Evolutionary conservation across 2,329 filamentous ascomycete genomes (phyloP).

Genomic region (Aspergillus cejpii): DNA sequence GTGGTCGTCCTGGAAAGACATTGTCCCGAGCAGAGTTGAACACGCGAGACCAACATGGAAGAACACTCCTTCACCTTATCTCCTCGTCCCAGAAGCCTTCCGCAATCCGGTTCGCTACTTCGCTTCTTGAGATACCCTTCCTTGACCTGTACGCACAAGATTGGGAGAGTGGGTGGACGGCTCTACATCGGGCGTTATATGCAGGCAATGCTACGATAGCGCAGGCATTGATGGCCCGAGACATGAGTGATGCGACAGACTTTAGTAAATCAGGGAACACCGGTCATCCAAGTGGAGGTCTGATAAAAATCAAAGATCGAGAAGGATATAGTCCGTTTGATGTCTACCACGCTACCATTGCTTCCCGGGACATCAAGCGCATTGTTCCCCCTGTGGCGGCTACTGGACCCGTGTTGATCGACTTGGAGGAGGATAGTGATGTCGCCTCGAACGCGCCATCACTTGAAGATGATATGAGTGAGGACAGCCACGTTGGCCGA

Average conservation of each 20-base stretch:
- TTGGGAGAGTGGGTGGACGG: constrained; percentile 89
- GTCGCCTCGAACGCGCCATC: constrained; percentile 24
- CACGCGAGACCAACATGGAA: constrained; percentile 69
- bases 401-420: constrained; percentile 40
- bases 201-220: constrained; percentile 83
- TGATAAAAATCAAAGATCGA: constrained; percentile 92
- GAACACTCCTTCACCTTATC: constrained; percentile 78
- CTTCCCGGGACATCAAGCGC: constrained; percentile 59
- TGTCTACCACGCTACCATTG: constrained; percentile 81
- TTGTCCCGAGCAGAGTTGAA: constrained; percentile 68
- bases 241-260: constrained; percentile 59
- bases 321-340: constrained; percentile 95
- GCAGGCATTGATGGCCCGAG: constrained; percentile 70
- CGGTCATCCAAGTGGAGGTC: constrained; percentile 58
- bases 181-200: constrained; percentile 84
- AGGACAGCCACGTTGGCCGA: constrained; percentile 31
- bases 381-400: constrained; percentile 21
- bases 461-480: constrained; percentile 46
- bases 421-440: constrained; percentile 41
- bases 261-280: constrained; percentile 52
- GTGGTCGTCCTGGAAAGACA: constrained; percentile 21
- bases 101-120: constrained; percentile 67
- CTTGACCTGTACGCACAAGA: constrained; percentile 85
- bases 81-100: constrained; percentile 66
- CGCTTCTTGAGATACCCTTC: constrained; percentile 72